These are phyloP conservation scores for Penicillium sp. DNA, from an alignment of 2,329 filamentous ascomycete species.

Conservation along the genomic window DNA sequence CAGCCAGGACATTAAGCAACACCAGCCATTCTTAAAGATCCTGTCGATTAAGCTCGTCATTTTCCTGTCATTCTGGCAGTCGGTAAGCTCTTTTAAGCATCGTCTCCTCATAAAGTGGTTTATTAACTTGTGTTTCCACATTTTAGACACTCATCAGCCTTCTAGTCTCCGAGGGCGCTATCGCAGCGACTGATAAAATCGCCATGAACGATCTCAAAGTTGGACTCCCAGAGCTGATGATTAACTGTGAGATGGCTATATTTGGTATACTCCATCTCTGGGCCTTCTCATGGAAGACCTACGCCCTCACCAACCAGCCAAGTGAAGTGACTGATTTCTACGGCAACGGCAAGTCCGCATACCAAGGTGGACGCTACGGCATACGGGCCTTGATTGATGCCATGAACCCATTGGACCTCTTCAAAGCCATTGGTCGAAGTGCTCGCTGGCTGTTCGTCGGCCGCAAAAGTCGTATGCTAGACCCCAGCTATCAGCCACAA, in stretches of 20 bases:
- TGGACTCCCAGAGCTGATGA: constrained; percentile 72
- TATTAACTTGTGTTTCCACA: constrained; percentile 4
- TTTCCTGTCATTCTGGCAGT: constrained; percentile 89
- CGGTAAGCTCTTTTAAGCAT: constrained; percentile 36
- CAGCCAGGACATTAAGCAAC: constrained; percentile 63
- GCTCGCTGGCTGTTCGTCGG: constrained; percentile 80
- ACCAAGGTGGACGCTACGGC: constrained; percentile 65
- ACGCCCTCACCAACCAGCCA: constrained; percentile 52
- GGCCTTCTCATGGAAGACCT: constrained; percentile 76
- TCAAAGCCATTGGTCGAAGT: constrained; percentile 75
- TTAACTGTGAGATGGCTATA: constrained; percentile 81
- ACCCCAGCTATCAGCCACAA: constrained; percentile 41
- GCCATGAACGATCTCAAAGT: constrained; percentile 75
- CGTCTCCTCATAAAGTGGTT: background rate
- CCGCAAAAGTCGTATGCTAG: constrained; percentile 51
- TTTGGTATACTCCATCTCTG: constrained; percentile 78
- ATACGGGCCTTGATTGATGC: constrained; percentile 67
- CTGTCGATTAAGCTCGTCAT: constrained; percentile 87
- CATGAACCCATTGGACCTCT: constrained; percentile 77
- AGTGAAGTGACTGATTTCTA: constrained; percentile 46
- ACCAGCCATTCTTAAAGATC: constrained; percentile 76
- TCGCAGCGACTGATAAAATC: constrained; percentile 63
- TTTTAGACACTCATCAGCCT: constrained; percentile 58
- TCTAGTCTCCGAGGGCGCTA: constrained; percentile 60
- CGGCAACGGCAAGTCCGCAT: constrained; percentile 50